These are phyloP conservation scores for Tolypocladium nubicola DNA, from an alignment of 2,329 filamentous ascomycete species.

Conservation along the genomic window DNA sequence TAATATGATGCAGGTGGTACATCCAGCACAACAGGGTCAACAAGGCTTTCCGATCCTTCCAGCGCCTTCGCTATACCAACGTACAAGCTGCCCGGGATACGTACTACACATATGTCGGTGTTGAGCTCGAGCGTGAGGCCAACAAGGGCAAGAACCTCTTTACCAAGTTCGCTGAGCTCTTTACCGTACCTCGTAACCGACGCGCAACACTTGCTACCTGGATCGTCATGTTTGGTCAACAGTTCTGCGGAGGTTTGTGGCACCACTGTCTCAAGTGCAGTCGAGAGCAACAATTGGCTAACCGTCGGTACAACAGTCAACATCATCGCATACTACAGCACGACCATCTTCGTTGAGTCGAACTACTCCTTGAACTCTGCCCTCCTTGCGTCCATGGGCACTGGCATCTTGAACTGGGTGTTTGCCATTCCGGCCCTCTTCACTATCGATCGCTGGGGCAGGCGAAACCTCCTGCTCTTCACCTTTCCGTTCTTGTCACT, in stretches of 20 bases:
- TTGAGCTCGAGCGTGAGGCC: constrained; percentile 14
- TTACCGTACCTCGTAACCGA: constrained; percentile 23
- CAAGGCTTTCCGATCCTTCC: constrained; percentile 42
- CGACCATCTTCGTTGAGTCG: constrained; percentile 28
- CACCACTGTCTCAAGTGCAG: neutral
- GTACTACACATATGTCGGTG: constrained; percentile 32
- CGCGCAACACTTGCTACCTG: constrained; percentile 11
- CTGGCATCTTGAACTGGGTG: constrained; percentile 14
- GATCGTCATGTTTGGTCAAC: constrained; percentile 2
- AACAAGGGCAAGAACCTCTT: constrained; percentile 31
- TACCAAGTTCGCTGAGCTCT: constrained; percentile 27
- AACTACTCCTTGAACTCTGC: constrained; percentile 19
- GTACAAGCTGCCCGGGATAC: constrained; percentile 49
- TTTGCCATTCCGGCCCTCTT: constrained; percentile 20
- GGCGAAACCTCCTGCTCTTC: constrained; percentile 12
- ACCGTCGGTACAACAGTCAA: constrained; percentile 25
- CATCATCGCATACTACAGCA: constrained; percentile 46
- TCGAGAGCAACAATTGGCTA: neutral
- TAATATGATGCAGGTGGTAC: constrained; percentile 26
- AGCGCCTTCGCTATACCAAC: constrained; percentile 41
- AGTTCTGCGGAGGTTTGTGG: constrained; percentile 4
- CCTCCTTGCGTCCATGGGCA: constrained; percentile 21
- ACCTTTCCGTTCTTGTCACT: constrained; percentile 17
- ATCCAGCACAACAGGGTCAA: constrained; percentile 34
- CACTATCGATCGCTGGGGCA: constrained; percentile 17